Conservation (phyloP, 805 yeast species). For the Cyberlindnera xishuangbannaensis region DNA sequence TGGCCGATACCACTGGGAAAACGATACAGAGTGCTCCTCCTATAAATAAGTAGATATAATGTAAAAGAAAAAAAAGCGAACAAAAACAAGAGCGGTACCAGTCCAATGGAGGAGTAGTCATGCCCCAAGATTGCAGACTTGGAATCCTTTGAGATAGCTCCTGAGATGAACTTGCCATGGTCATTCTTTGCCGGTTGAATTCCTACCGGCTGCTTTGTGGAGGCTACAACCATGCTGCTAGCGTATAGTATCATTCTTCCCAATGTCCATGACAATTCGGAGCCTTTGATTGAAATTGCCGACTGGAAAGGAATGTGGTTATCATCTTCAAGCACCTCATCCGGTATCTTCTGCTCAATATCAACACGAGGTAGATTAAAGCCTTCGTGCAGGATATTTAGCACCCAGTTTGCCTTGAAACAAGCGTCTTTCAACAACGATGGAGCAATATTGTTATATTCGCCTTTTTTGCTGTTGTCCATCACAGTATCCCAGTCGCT, state of each 20-base stretch:
- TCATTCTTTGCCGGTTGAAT: constrained; percentile 23
- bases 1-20: constrained; percentile 13
- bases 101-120: constrained; percentile 4
- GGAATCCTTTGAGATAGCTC: constrained; percentile 11
- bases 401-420: constrained; percentile 93
- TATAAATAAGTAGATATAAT: constrained; percentile 10
- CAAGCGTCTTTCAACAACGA: constrained; percentile 70
- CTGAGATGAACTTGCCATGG: constrained; percentile 17
- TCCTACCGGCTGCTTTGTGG: constrained; percentile 14
- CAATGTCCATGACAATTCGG: constrained; percentile 91
- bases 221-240: constrained; percentile 38
- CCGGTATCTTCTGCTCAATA: constrained; percentile 36
- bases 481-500: constrained; percentile 61
- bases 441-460: constrained; percentile 50
- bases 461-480: constrained; percentile 44
- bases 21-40: constrained; percentile 10
- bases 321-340: constrained; percentile 17
- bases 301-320: constrained; percentile 68
- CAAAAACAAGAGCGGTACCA: constrained; percentile 6
- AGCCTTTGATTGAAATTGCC: constrained; percentile 72
- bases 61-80: constrained; percentile 1
- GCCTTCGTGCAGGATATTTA: constrained; percentile 86
- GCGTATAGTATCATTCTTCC: constrained; percentile 86
- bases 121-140: neutral
- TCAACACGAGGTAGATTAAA: constrained; percentile 77